Evolutionary conservation across 2,329 filamentous ascomycete species (phyloP).

Genomic region (Fonsecaea pedrosoi): DNA sequence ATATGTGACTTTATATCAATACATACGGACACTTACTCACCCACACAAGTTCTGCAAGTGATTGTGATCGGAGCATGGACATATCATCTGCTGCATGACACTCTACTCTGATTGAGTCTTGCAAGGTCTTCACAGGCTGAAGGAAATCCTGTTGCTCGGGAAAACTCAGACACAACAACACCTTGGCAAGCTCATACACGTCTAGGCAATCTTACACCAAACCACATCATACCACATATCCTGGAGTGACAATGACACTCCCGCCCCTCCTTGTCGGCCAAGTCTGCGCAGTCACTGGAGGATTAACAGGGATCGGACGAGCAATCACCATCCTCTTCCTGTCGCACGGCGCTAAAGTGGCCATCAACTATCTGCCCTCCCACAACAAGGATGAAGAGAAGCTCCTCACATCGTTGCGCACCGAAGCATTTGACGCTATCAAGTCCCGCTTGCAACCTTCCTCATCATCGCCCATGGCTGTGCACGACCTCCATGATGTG

Average conservation of each 20-base stretch:
- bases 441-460: constrained; percentile 26
- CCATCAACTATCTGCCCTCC: constrained; percentile 43
- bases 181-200: no score
- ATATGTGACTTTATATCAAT: no score
- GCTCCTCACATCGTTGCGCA: constrained; percentile 35
- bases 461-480: constrained; percentile 13
- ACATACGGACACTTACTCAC: no score
- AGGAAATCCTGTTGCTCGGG: no score
- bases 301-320: constrained; percentile 83
- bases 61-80: no score
- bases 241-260: constrained; percentile 30
- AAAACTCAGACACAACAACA: no score
- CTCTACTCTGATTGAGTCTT: no score
- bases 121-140: no score
- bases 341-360: constrained; percentile 43
- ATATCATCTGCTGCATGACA: no score
- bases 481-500: constrained; percentile 31
- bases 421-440: constrained; percentile 41
- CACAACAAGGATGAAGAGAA: constrained; percentile 41
- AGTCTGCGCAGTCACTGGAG: constrained; percentile 84
- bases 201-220: neutral
- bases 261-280: constrained; percentile 60
- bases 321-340: constrained; percentile 80
- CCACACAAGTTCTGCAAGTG: no score
- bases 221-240: neutral